Evolutionary conservation across 139 green algal species (phyloP), one percentile per base, ranked within the genome.

Genomic region (Closterium sp.): DNA sequence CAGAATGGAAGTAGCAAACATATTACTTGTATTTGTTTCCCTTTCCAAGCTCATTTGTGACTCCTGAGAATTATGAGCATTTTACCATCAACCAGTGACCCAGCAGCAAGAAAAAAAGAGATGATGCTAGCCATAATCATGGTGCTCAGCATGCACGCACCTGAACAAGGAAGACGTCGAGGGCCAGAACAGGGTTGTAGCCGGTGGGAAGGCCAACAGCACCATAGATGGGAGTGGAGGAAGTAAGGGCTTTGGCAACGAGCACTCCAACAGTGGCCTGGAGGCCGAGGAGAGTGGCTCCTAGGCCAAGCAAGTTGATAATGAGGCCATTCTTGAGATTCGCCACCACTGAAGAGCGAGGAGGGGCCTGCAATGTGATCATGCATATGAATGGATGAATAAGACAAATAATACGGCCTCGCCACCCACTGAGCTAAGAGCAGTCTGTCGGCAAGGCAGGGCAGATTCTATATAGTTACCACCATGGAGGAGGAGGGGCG

Each of bases 131-230:
- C 38, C 38, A 50, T 50, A 50, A 50, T 50, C 38, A 50, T 50
- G 38, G 38, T 9, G 38, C 30, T 86, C 84, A 29, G 19, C 31
- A 93, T 34, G n/a, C 32, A 42, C 45, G 89, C 91, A 97, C 97
- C 96, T 99, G 98, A 32, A 99, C 97, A 88, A 99, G 96, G 96
- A 99, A 99, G 2, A 99, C 98, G 94, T 99, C 98, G 89, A 99
- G 96, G 4, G 98, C 98, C 45, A 99, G 95, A 91, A 99, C 98
- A 2, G 98, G 98, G 95, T 98, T 99, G 95, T 97, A 99, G 31
- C 93, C 93, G 30, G 94, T 93, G 1, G 95, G 95, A 21, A 86
- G 94, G 86, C 92, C 94, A 13, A 93, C 34, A 22, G 93, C 62
- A 45, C n/a, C n/a, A 70, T 94, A 94, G 17, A 97, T 96, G 85